These are phyloP conservation scores for Cladosporium sp. DNA, from an alignment of 2,329 filamentous ascomycete species.

Conservation along the genomic window DNA sequence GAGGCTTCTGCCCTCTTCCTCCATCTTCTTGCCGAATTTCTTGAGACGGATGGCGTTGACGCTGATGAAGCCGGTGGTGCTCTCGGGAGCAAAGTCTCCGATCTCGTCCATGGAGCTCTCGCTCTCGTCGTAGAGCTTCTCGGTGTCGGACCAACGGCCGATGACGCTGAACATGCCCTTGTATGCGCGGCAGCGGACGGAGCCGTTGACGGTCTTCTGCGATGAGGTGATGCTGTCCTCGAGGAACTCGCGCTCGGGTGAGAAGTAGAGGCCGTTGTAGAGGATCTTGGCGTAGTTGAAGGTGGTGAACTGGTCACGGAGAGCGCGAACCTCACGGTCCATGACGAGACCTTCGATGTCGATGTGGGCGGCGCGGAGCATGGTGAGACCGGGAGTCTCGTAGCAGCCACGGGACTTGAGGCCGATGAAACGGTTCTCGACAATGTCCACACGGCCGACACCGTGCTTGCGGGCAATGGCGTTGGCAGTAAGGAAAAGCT, in stretches of 20 bases:
- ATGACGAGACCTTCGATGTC: slow-evolving; percentile 64
- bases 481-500: slow-evolving; percentile 70
- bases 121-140: slow-evolving; percentile 65
- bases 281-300: slow-evolving; percentile 56
- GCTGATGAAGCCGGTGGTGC: slow-evolving; percentile 65
- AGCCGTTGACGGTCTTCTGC: slow-evolving; percentile 59
- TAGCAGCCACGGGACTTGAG: slow-evolving; percentile 80
- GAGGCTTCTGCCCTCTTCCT: slow-evolving; percentile 32
- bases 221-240: slow-evolving; percentile 59
- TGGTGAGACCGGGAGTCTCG: slow-evolving; percentile 60
- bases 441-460: slow-evolving; percentile 77
- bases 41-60: slow-evolving; percentile 61
- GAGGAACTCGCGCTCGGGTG: slow-evolving; percentile 66
- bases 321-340: slow-evolving; percentile 63
- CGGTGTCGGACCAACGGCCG: slow-evolving; percentile 57
- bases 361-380: slow-evolving; percentile 55
- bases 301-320: slow-evolving; percentile 68
- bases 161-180: slow-evolving; percentile 62
- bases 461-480: slow-evolving; percentile 67
- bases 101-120: slow-evolving; percentile 69
- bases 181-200: slow-evolving; percentile 60
- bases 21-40: slow-evolving; percentile 39
- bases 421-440: slow-evolving; percentile 76
- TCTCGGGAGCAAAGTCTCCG: slow-evolving; percentile 61
- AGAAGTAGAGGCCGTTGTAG: slow-evolving; percentile 66